A percentile compares a stretch with the other conserved stretches of the same genome.
Evolutionary conservation across 495 filamentous ascomycete species (phyloP).

Genomic region (Letharia lupina): DNA sequence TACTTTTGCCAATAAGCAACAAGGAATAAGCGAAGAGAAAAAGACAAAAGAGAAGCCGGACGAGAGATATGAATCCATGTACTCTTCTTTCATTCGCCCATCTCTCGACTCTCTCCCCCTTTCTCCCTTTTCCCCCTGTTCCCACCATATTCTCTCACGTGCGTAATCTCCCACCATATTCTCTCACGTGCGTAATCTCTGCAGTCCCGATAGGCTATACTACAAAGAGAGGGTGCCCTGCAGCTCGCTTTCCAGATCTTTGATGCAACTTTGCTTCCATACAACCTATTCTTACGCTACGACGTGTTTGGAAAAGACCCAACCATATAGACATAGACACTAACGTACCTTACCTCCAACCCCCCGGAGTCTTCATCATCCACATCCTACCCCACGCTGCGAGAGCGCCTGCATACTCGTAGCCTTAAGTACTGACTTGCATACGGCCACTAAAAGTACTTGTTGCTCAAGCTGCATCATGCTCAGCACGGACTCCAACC

Average conservation of each 20-base stretch:
- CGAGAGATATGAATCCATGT: no score
- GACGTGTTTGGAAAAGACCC: not conserved
- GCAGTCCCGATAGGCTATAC: no score
- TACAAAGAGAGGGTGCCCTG: no score
- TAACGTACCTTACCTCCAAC: not conserved
- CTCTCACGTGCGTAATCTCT: no score
- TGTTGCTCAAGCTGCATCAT: slow-evolving; percentile 14
- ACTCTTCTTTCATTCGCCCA: not conserved
- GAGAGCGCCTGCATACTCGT: slow-evolving; percentile 5
- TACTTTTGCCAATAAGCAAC: no score
- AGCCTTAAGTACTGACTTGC: not conserved
- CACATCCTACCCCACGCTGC: slow-evolving; percentile 14
- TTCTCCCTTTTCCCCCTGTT: no score
- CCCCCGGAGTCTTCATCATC: not conserved
- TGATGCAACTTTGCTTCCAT: no score
- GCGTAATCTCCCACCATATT: no score
- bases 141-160: no score
- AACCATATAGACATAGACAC: not conserved
- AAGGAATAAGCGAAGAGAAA: no score
- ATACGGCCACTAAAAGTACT: slow-evolving; percentile 13
- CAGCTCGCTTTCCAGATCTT: no score
- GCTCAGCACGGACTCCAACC: slow-evolving; percentile 19
- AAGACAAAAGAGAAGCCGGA: no score
- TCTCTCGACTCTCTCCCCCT: not conserved
- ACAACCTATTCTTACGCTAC: not conserved